A percentile compares a stretch with the other conserved stretches of the same genome.
Conservation (phyloP, 1,284 basidiomycete species). For the Heterobasidion irregulare region DNA sequence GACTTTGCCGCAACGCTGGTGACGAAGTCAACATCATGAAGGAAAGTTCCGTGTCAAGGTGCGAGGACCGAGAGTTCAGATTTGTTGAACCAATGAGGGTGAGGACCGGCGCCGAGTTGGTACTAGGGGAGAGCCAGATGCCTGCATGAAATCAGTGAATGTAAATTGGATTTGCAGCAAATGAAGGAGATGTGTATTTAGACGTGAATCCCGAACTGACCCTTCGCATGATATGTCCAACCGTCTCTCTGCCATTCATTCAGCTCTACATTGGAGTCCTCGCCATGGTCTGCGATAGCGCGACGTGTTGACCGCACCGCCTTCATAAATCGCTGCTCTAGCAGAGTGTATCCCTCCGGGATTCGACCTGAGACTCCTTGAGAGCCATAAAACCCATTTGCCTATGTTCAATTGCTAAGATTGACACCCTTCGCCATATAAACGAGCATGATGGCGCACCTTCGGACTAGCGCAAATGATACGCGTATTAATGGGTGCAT, state of each 20-base stretch:
- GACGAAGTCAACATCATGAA: conserved; percentile 76
- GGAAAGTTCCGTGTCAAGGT: conserved; percentile 90
- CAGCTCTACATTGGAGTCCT: conserved; percentile 50
- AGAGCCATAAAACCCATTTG: conserved; percentile 93
- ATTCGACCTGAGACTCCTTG: conserved; percentile 86
- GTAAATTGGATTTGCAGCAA: not conserved
- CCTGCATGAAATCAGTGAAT: conserved; percentile 34
- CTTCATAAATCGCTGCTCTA: conserved; percentile 80
- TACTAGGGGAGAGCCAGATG: conserved; percentile 73
- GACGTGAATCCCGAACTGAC: conserved; percentile 28
- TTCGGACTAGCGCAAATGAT: conserved; percentile 86
- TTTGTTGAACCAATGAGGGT: conserved; percentile 96
- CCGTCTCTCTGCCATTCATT: conserved; percentile 84
- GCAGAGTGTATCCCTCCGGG: conserved; percentile 89
- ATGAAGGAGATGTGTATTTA: not conserved
- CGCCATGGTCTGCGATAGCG: conserved; percentile 5
- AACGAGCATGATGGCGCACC: conserved; percentile 31
- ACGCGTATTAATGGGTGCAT: conserved; percentile 52
- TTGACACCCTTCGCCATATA: not conserved
- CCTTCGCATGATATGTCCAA: conserved; percentile 99
- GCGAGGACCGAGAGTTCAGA: conserved; percentile 85
- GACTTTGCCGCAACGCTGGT: conserved; percentile 25
- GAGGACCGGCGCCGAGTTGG: conserved; percentile 48
- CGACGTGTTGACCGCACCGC: conserved; percentile 48
- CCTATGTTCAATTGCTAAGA: conserved; percentile 33